Evolutionary conservation across 306 rosid genomes (phyloP).

Genomic region (Dryas octopetala): DNA sequence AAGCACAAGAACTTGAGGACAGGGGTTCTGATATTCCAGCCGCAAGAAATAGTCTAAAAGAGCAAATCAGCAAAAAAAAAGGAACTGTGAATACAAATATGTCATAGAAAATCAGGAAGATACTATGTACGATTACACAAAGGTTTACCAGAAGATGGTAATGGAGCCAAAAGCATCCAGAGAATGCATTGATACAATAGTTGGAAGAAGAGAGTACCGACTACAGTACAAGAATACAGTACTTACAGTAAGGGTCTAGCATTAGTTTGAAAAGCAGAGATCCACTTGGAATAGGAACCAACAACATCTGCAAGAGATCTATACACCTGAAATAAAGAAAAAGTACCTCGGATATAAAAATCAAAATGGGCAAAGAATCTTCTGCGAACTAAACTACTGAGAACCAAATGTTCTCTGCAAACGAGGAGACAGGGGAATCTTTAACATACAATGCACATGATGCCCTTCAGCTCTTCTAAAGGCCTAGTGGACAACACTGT

Average conservation of each 20-base stretch:
- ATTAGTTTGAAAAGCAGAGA: constrained; percentile 68
- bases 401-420: constrained; percentile 33
- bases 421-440: constrained; percentile 19
- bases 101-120: not conserved
- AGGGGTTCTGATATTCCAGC: constrained; percentile 80
- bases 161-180: not conserved
- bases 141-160: not conserved
- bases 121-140: not conserved
- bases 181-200: not conserved
- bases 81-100: constrained; percentile 6
- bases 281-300: constrained; percentile 89
- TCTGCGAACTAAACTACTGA: constrained; percentile 12
- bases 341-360: constrained; percentile 28
- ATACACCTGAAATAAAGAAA: constrained; percentile 60
- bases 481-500: constrained; percentile 69
- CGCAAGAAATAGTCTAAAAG: constrained; percentile 87
- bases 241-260: constrained; percentile 81
- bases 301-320: constrained; percentile 87
- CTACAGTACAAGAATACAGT: constrained; percentile 14
- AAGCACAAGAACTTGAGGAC: constrained; percentile 83
- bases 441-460: constrained; percentile 76
- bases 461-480: constrained; percentile 71
- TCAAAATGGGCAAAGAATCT: not conserved
- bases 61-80: constrained; percentile 33
- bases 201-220: not conserved